Evolutionary conservation across 306 rosid genomes (phyloP), one percentile per base, ranked within the genome.

Genomic region (Rosa chinensis): DNA sequence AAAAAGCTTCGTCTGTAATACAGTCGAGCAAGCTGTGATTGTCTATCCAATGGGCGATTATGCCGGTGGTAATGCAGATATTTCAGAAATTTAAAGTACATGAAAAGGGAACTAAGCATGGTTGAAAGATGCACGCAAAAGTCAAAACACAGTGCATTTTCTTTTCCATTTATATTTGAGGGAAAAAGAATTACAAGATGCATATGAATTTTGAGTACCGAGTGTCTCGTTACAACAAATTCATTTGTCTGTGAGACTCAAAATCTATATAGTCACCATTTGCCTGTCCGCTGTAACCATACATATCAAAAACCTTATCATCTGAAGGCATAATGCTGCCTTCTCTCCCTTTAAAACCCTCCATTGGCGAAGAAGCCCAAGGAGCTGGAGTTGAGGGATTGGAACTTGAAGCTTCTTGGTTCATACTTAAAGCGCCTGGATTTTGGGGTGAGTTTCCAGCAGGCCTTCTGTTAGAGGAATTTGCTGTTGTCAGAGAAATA

Each of bases 281-380:
- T 58, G 87, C 80, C 53, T 89, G 90, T 80, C 90, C 98, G 49
- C 85, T 78, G 74, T 79, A 93, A 28, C 86, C 97, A 61, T 90
- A 90, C 89, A 88, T 80, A 67, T 96, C 98, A 79, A 77, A 82
- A 83, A 66, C 85, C 85, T 93, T 89, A 74, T 91, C 98, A 82
- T 89, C 98, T 2, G 95, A 67, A 75, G 92, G 88, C 83, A 91
- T 6, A 44, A 58, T 77, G 75, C 90, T 80, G 81, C 87, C 93
- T 23, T 95, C 99, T 63, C 97, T 89, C 70, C 97, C 97, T 85
- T 87, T 95, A 68, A 87, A 96, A 14, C 89, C 90, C 74, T 95
- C 97, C 84, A 87, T 50, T 40, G 91, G 91, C 10, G 93, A 80
- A 59, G 81, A 82, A 55, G 82, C 93, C 99, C 99, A 93, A 28